These are phyloP conservation scores for Calonectria multiphialidica DNA, from an alignment of 2,329 filamentous ascomycete species.

Conservation along the genomic window DNA sequence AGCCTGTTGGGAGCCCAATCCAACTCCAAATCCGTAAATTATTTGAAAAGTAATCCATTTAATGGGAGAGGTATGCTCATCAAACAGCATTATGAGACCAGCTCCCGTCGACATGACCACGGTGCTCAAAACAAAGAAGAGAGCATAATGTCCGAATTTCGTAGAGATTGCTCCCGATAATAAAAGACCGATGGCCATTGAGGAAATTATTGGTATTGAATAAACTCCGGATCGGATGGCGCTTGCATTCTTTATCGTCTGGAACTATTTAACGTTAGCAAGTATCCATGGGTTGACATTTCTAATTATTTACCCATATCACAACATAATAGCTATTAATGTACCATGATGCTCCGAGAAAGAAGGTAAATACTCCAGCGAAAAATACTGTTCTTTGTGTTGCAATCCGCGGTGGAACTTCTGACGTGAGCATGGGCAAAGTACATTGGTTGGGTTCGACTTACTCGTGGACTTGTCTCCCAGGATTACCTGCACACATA, in stretches of 20 bases:
- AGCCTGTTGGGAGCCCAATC: constrained; percentile 7
- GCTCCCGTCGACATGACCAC: constrained; percentile 3
- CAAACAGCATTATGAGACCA: constrained; percentile 1
- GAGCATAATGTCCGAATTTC: constrained; percentile 13
- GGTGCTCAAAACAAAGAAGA: constrained; percentile 1
- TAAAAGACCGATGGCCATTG: constrained; percentile 2
- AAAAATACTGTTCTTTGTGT: constrained; percentile 10
- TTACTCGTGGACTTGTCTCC: constrained; percentile 22
- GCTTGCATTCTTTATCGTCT: constrained; percentile 5
- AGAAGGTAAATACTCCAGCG: constrained; percentile 12
- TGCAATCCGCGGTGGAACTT: constrained; percentile 17
- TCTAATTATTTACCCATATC: constrained; percentile 3
- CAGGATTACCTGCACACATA: constrained; percentile 16
- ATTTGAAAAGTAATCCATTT: constrained; percentile 17
- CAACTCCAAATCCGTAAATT: constrained; percentile 14
- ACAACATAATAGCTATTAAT: constrained; percentile 18
- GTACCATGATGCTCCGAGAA: constrained; percentile 13
- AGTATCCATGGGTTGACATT: too few relatives aligned
- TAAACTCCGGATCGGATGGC: constrained; percentile 12
- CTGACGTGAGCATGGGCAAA: background rate
- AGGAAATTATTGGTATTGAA: constrained; percentile 10
- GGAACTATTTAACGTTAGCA: background rate
- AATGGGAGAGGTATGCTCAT: background rate
- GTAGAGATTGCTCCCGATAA: background rate
- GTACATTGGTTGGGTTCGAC: background rate